These are phyloP conservation scores for Inonotus obliquus DNA, from an alignment of 1,284 basidiomycete species.

Conservation along the genomic window DNA sequence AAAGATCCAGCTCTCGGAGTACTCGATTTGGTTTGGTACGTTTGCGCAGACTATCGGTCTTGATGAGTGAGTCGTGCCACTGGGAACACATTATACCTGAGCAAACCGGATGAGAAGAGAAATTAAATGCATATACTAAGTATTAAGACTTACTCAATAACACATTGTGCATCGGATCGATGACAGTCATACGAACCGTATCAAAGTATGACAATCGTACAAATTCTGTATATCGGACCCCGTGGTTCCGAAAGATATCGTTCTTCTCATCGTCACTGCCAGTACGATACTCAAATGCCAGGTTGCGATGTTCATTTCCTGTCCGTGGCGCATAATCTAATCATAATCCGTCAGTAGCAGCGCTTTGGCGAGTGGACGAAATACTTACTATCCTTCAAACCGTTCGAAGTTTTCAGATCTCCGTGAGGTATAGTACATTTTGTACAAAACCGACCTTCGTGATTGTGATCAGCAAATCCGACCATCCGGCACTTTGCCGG, in stretches of 20 bases:
- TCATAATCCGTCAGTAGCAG: background rate
- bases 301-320: background rate
- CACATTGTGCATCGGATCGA: slow-evolving; percentile 22
- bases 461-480: slow-evolving; percentile 12
- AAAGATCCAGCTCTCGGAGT: background rate
- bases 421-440: background rate
- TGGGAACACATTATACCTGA: slow-evolving; percentile 13
- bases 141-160: slow-evolving; percentile 1
- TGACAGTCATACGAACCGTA: slow-evolving; percentile 13
- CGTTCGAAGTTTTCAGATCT: background rate
- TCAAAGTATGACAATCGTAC: slow-evolving; percentile 19
- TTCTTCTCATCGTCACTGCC: background rate
- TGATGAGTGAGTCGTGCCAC: slow-evolving; percentile 15
- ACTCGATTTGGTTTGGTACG: slow-evolving; percentile 3
- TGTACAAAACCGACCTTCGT: background rate
- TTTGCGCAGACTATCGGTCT: background rate
- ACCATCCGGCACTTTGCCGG: slow-evolving; percentile 9
- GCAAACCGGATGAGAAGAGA: background rate
- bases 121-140: background rate
- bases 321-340: background rate
- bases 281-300: background rate
- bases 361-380: background rate
- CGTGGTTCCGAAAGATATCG: background rate
- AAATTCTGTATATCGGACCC: slow-evolving; percentile 9
- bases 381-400: background rate